These are phyloP conservation scores for Zygoascus ofunaensis DNA, from an alignment of 805 yeast species.

Conservation along the genomic window DNA sequence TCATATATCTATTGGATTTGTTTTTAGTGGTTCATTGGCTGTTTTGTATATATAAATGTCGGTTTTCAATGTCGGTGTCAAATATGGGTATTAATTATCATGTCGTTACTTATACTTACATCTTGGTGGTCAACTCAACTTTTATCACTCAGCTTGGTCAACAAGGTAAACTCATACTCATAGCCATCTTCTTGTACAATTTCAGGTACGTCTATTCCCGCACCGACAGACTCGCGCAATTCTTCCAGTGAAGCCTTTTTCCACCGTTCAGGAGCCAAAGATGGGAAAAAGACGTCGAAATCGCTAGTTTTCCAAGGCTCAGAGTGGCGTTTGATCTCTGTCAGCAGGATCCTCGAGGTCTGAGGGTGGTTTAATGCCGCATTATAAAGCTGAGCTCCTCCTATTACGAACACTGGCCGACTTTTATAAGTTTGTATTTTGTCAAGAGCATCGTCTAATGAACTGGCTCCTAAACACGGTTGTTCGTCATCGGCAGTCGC, in stretches of 20 bases:
- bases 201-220: slow-evolving; percentile 19
- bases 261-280: slow-evolving; percentile 11
- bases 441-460: slow-evolving; percentile 37
- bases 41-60: neutral
- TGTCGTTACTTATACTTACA: too few species aligned
- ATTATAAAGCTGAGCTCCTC: slow-evolving; percentile 84
- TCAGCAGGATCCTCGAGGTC: slow-evolving; percentile 53
- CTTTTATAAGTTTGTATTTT: slow-evolving; percentile 10
- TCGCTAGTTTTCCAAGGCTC: slow-evolving; percentile 29
- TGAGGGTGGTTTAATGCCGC: slow-evolving; percentile 37
- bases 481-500: slow-evolving; percentile 3
- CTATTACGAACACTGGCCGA: slow-evolving; percentile 61
- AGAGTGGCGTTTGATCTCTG: slow-evolving; percentile 41
- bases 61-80: too few species aligned
- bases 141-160: too few species aligned
- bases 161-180: slow-evolving; percentile 52
- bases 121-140: too few species aligned
- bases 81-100: too few species aligned
- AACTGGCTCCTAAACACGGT: slow-evolving; percentile 31
- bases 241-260: slow-evolving; percentile 22
- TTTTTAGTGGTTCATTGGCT: neutral
- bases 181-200: slow-evolving; percentile 40
- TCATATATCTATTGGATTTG: neutral
- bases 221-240: slow-evolving; percentile 34
- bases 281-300: slow-evolving; percentile 64